A percentile compares a stretch with the other conserved stretches of the same genome.
These are phyloP conservation scores for Lasiodiplodia theobromae DNA, from an alignment of 2,329 filamentous ascomycete genomes.

Conservation along the genomic window DNA sequence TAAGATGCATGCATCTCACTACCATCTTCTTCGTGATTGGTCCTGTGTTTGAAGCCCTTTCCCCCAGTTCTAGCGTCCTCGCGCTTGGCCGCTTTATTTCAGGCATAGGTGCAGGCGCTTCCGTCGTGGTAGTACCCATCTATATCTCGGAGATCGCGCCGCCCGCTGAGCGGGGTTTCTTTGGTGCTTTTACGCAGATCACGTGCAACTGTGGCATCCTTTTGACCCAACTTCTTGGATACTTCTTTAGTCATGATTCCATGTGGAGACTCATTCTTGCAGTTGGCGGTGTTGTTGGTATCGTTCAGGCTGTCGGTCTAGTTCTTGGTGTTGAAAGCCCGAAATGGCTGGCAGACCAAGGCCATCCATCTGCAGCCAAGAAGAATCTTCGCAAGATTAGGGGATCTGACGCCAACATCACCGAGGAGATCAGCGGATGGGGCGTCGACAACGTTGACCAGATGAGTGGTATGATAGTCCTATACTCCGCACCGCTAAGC, in stretches of 20 bases:
- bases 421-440: constrained; percentile 71
- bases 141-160: constrained; percentile 95
- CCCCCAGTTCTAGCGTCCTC: constrained; percentile 71
- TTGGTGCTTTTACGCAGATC: constrained; percentile 84
- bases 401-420: constrained; percentile 71
- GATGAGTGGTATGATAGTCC: constrained; percentile 37
- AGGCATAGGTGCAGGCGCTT: constrained; percentile 84
- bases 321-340: constrained; percentile 81
- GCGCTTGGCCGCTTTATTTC: constrained; percentile 78
- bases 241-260: constrained; percentile 80
- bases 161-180: constrained; percentile 72
- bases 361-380: constrained; percentile 67
- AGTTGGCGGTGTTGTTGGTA: constrained; percentile 72
- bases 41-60: constrained; percentile 75
- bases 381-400: constrained; percentile 77
- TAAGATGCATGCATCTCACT: constrained; percentile 78
- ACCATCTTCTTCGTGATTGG: constrained; percentile 79
- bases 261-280: constrained; percentile 86
- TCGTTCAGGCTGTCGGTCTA: constrained; percentile 73
- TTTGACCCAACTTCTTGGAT: constrained; percentile 81
- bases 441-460: constrained; percentile 41
- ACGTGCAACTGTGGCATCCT: constrained; percentile 93
- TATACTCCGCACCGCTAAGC: neutral
- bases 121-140: constrained; percentile 90
- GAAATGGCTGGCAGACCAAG: constrained; percentile 77